These are phyloP conservation scores for Raddia guianensis DNA, from an alignment of 176 grass and related monocot genomes.

Conservation along the genomic window DNA sequence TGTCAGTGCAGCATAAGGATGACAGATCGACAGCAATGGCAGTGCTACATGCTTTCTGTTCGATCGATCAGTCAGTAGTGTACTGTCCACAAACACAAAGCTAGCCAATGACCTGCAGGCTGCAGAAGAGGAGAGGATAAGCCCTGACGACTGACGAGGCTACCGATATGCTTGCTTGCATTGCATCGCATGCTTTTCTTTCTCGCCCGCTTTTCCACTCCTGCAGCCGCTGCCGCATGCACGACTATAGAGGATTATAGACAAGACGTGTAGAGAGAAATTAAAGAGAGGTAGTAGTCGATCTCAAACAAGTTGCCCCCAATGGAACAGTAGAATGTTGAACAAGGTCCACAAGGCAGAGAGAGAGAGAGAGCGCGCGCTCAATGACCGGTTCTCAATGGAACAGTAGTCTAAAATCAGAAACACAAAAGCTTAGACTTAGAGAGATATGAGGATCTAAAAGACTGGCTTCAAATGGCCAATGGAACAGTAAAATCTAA, in stretches of 20 bases:
- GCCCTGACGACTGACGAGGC: conserved; percentile 21
- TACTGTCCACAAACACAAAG: neutral
- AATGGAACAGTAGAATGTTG: conserved; percentile 51
- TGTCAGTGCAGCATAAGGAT: no score
- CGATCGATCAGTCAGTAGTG: no score
- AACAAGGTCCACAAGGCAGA: neutral
- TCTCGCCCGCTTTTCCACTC: neutral
- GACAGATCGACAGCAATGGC: no score
- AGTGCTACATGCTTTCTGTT: no score
- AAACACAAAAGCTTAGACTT: neutral
- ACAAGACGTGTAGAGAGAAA: conserved; percentile 34
- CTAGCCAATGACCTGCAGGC: neutral
- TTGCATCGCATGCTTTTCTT: neutral
- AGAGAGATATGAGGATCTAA: neutral
- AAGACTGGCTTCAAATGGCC: neutral
- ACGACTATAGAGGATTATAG: conserved; percentile 13
- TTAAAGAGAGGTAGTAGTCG: neutral
- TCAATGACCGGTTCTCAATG: conserved; percentile 20
- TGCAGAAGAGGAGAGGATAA: conserved; percentile 21
- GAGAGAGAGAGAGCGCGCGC: neutral
- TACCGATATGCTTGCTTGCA: conserved; percentile 7
- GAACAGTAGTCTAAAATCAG: conserved; percentile 25
- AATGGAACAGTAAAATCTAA: conserved; percentile 42
- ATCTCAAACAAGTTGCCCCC: neutral
- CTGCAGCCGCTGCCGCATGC: conserved; percentile 17